Evolutionary conservation across 2,329 filamentous ascomycete species (phyloP), one percentile per base, ranked within the genome.

Genomic region (Pseudogymnoascus sp.): DNA sequence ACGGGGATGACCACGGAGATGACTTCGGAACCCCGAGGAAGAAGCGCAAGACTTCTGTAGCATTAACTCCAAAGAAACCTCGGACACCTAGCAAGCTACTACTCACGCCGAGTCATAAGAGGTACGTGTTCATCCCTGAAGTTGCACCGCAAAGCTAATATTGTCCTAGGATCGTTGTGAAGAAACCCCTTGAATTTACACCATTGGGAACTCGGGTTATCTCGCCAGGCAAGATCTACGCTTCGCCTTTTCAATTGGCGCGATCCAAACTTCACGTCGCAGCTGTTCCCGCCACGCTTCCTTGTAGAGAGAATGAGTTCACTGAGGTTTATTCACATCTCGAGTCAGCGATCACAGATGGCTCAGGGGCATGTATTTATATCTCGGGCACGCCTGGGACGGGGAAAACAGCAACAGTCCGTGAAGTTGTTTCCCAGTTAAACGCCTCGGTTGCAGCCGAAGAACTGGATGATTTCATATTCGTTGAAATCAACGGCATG

Each of bases 401-500:
- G 0, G 95, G 95, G 31, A 99, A 99, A 75, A 99, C 95, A 1
- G 95, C 95, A 11, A 99, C 96, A 0, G 95, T 99, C 8, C 89
- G 95, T 59, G 95, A 99, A 75, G 95, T 97, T 1, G 89, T 99
- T 14, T 86, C 89, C 4, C 89, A 92, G 66, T 82, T 99, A 7
- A 93, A 97, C 69, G 86, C 89, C n/a, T 87, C 91, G 0, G 95
- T 97, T 1, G 82, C 86, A 59, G 87, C 89, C 6, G 95, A 99
- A 71, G 93, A 97, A 75, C 82, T 99, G 44, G 95, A 99, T 71
- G 93, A 97, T 73, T 99, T 99, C 75, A 96, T 97, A 64, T 99
- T 99, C 69, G 93, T 99, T 66, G 95, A 99, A 75, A 97, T 99
- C 78, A 99, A 99, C 75, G 96, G 95, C 69, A 97, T 99, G 95